A percentile compares a stretch with the other conserved stretches of the same genome.
Evolutionary conservation across 768 basidiomycete genomes (phyloP).

Genomic region (Agaricus blazei): DNA sequence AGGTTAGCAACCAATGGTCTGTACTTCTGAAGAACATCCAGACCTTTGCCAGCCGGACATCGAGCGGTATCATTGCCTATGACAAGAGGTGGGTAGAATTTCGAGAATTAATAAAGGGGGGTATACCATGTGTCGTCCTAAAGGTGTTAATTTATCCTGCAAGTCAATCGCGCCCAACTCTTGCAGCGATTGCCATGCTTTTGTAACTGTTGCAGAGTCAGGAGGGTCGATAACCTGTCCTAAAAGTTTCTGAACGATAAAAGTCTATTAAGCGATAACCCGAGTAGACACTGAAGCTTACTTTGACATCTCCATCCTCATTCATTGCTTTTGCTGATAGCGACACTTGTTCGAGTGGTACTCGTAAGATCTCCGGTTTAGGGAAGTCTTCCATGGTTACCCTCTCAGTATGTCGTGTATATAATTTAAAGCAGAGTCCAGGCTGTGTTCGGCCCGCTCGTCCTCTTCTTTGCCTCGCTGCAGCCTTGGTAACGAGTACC

Average conservation of each 20-base stretch:
- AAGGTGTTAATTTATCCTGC: conserved; percentile 63
- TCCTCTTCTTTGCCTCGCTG: conserved; percentile 79
- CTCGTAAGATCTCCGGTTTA: conserved; percentile 82
- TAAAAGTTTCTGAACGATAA: conserved; percentile 46
- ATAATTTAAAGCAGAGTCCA: conserved; percentile 85
- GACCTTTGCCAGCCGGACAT: conserved; percentile 84
- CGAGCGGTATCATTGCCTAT: conserved; percentile 81
- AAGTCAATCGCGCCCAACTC: conserved; percentile 75
- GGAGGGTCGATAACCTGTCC: conserved; percentile 83
- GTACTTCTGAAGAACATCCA: neutral
- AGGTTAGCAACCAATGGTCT: neutral
- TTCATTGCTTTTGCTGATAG: conserved; percentile 79
- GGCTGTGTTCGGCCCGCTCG: conserved; percentile 85
- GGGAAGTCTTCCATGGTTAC: conserved; percentile 69
- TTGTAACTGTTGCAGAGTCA: conserved; percentile 64
- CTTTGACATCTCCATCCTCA: conserved; percentile 75
- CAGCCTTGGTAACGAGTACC: conserved; percentile 72
- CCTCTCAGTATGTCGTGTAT: conserved; percentile 46
- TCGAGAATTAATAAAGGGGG: neutral
- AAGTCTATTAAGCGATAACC: neutral
- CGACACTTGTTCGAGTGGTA: conserved; percentile 78
- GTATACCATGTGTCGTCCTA: conserved; percentile 75
- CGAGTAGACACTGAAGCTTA: conserved; percentile 20
- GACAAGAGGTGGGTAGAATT: neutral
- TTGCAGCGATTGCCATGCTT: conserved; percentile 66